Conservation (phyloP, 2,329 filamentous ascomycete genomes). For the Fusarium goolgardi region DNA sequence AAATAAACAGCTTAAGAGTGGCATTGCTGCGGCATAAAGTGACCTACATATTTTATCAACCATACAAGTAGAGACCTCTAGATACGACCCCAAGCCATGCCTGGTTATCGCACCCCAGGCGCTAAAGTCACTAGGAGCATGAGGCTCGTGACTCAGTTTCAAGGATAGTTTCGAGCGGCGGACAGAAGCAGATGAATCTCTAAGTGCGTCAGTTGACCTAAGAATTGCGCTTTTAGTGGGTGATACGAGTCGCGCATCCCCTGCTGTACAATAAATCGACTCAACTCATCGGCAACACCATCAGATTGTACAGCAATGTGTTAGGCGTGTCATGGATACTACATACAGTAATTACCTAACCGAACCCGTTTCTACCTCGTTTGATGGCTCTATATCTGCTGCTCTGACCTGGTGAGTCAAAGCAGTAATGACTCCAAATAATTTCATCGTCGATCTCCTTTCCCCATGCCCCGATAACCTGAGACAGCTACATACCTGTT, state of each 20-base stretch:
- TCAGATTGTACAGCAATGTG: conserved; percentile 23
- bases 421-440: conserved; percentile 11
- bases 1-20: background rate
- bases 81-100: background rate
- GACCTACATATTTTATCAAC: background rate
- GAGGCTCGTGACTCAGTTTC: conserved; percentile 43
- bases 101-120: conserved; percentile 9
- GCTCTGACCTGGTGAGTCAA: conserved; percentile 15
- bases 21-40: background rate
- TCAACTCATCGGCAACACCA: conserved; percentile 30
- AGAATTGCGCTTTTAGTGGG: conserved; percentile 35
- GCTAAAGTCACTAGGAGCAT: conserved; percentile 35
- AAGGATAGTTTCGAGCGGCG: conserved; percentile 33
- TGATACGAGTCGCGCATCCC: conserved; percentile 29
- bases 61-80: background rate
- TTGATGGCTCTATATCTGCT: background rate
- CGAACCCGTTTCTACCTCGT: background rate
- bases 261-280: conserved; percentile 8
- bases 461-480: conserved; percentile 7
- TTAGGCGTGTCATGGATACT: conserved; percentile 34
- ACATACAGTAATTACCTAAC: background rate
- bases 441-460: conserved; percentile 32
- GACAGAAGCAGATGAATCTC: conserved; percentile 26
- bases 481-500: conserved; percentile 18
- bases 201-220: conserved; percentile 44